Evolutionary conservation across 129 eudicot species (phyloP).

Genomic region (Saussurea involucrata): DNA sequence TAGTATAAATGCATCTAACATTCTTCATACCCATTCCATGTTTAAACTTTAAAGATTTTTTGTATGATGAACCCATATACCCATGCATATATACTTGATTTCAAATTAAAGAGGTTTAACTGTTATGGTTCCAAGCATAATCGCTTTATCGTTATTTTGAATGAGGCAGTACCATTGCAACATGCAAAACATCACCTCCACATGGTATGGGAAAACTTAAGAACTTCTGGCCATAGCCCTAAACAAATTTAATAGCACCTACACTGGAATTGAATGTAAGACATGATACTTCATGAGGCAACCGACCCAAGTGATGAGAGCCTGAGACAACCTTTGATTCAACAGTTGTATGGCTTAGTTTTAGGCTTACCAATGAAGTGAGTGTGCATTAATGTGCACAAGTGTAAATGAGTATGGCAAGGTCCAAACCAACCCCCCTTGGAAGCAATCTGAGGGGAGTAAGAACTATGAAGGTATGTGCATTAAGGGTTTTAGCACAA

Average conservation of each 20-base stretch:
- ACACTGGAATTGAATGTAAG: too few species aligned
- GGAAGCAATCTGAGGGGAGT: too few species aligned
- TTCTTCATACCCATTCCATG: neutral
- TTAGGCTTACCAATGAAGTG: too few species aligned
- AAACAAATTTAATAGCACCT: neutral
- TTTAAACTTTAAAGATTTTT: neutral
- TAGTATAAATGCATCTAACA: neutral
- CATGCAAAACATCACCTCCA: neutral
- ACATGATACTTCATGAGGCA: neutral
- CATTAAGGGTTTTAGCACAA: too few species aligned
- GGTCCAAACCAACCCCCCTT: too few species aligned
- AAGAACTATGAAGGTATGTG: too few species aligned
- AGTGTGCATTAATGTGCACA: too few species aligned
- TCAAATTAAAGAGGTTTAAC: neutral
- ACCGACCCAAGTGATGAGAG: neutral
- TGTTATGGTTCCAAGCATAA: neutral
- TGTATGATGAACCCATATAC: neutral
- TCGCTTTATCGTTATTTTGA: neutral
- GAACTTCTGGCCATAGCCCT: neutral
- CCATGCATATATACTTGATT: neutral
- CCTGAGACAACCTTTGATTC: too few species aligned
- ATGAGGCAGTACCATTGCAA: neutral
- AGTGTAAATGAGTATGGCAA: too few species aligned
- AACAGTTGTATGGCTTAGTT: too few species aligned
- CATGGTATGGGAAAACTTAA: neutral